phyloP scores from a whole-genome alignment of 2,329 filamentous ascomycete species.

The Fusarium zealandicum region DNA sequence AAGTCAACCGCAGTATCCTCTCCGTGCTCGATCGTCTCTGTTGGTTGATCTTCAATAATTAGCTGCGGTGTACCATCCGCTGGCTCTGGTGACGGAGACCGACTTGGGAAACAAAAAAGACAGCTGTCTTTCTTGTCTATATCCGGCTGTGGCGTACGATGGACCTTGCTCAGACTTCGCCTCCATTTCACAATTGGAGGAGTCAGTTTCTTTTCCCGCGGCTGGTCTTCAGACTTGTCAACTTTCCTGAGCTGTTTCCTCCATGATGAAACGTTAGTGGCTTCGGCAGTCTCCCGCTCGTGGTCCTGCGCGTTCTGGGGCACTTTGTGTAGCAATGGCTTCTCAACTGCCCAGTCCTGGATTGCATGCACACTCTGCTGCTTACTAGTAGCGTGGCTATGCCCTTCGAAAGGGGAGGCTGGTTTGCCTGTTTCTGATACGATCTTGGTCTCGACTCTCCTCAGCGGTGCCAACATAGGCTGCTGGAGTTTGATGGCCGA shows the following conservation, averaged over 20 bases:
- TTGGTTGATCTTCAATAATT: slow-evolving; percentile 4
- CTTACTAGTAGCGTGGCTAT: neutral
- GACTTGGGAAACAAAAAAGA: slow-evolving; percentile 34
- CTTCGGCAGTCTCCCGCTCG: slow-evolving; percentile 8
- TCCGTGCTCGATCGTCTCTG: neutral
- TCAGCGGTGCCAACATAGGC: neutral
- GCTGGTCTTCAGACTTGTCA: slow-evolving; percentile 26
- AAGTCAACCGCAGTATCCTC: slow-evolving; percentile 9
- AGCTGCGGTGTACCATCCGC: slow-evolving; percentile 1
- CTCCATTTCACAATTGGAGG: slow-evolving; percentile 33
- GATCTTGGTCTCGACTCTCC: neutral
- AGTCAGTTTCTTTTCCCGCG: slow-evolving; percentile 15
- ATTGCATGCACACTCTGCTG: neutral
- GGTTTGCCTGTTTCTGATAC: slow-evolving; percentile 2
- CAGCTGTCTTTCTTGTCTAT: slow-evolving; percentile 26
- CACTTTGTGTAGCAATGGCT: slow-evolving; percentile 13
- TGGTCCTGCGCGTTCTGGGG: slow-evolving; percentile 1
- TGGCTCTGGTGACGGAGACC: slow-evolving; percentile 20
- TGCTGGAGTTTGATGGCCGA: neutral
- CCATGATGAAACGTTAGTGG: slow-evolving; percentile 28
- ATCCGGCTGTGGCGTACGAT: slow-evolving; percentile 19
- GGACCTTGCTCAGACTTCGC: slow-evolving; percentile 35
- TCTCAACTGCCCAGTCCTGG: slow-evolving; percentile 5
- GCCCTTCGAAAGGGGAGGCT: neutral
- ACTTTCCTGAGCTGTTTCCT: slow-evolving; percentile 39